Conservation (phyloP, 495 filamentous ascomycete genomes). For the Neurospora tetraspora region DNA sequence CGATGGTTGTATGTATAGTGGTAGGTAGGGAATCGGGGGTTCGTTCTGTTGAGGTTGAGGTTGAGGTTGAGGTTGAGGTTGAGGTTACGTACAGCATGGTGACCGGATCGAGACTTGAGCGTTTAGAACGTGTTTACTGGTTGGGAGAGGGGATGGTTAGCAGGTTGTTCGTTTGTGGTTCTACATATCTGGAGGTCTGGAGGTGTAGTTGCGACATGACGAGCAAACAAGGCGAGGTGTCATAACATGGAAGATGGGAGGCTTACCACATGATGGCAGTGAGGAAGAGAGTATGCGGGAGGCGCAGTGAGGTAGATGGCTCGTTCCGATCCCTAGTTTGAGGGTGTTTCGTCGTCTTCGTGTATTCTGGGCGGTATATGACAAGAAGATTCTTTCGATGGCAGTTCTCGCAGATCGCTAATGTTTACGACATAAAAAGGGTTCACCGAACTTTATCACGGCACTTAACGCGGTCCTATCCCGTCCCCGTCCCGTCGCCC, state of each 20-base stretch:
- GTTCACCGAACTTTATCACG: background rate
- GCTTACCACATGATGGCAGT: background rate
- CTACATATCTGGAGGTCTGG: background rate
- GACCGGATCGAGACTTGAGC: constrained; percentile 94
- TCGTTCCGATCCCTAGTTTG: background rate
- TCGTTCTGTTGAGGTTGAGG: background rate
- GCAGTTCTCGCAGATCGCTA: background rate
- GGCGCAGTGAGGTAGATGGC: background rate
- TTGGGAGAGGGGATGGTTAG: background rate
- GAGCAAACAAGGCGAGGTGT: background rate
- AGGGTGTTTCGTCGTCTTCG: background rate
- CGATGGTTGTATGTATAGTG: background rate
- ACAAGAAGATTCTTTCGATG: too few species aligned
- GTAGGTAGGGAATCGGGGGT: background rate
- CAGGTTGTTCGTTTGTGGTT: background rate
- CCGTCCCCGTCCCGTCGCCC: background rate
- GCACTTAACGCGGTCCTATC: background rate
- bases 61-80: background rate
- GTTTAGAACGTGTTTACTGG: constrained; percentile 91
- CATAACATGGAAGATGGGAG: background rate
- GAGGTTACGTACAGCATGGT: constrained; percentile 66
- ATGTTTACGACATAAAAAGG: background rate
- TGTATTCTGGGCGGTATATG: background rate
- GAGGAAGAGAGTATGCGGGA: background rate
- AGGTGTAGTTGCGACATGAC: background rate